These are phyloP conservation scores for Dipteronia sinensis DNA, from an alignment of 345 rosid species.

Conservation along the genomic window DNA sequence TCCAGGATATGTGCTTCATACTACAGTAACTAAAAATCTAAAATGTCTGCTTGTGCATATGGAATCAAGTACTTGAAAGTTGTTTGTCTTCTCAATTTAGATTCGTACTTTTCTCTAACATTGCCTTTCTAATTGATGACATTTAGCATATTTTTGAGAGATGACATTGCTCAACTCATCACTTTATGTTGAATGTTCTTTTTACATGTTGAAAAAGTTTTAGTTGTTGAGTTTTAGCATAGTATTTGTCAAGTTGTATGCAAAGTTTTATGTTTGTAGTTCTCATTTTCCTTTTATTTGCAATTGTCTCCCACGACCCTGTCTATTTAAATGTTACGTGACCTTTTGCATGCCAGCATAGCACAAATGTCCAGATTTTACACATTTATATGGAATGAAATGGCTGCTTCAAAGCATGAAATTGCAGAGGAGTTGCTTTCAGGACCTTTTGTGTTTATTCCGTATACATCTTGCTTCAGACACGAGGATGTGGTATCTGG, in stretches of 20 bases:
- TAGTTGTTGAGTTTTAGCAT: no score
- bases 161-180: no score
- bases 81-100: not conserved
- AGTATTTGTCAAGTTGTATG: no score
- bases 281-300: no score
- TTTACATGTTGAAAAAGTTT: no score
- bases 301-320: not conserved
- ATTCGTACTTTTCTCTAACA: not conserved
- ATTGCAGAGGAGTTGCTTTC: constrained; percentile 52
- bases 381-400: constrained; percentile 71
- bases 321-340: constrained; percentile 12
- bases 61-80: not conserved
- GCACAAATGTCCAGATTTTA: constrained; percentile 78
- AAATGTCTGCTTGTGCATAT: not conserved
- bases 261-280: no score
- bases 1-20: not conserved
- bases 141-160: no score
- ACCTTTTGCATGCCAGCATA: constrained; percentile 54
- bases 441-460: constrained; percentile 71
- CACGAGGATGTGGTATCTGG: no score
- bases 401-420: constrained; percentile 50
- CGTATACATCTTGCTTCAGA: constrained; percentile 42
- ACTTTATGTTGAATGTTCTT: no score
- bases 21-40: not conserved
- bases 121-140: not conserved